Base-by-base conservation (phyloP, 73 alveolate species). In the Paramecium biaurelia region DNA sequence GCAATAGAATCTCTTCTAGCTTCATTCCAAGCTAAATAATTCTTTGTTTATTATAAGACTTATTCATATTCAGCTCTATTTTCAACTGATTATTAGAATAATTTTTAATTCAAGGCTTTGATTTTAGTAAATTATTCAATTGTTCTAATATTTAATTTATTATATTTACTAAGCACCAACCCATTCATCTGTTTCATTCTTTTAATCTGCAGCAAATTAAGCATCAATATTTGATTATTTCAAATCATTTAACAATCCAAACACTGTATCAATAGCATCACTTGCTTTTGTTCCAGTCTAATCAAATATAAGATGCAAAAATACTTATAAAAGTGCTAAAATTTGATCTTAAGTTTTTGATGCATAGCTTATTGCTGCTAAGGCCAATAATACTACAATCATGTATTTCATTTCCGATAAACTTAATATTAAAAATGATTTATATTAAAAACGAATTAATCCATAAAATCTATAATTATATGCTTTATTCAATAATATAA, bases 201-300 rank as follows among this genome's bases (percentile, higher is more conserved):
- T 74, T 43, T 32, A 32, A 37, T 74, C 87, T 32, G 87, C 56
- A 14, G 87, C 87, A 74, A 30, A 74, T 74, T 74, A 35, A 43
- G 87, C 87, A 74, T 74, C 87, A 32, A 35, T 35, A 35, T 74
- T 74, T 32, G 87, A 74, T 35, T 74, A 35, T 35, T 35, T 74
- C 67, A 74, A 74, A 38, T 74, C 87, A 74, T 74, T 74, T 23
- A 74, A 34, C 28, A 74, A 24, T 74, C 58, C 63, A 35, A 74
- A 74, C 38, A 74, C 87, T 28, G 87, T 74, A 35, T 74, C 87
- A 74, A 74, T 74, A 35, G 87, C 87, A 74, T 74, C 87, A 74
- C 59, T 74, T 21, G 87, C 87, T 35, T 74, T 74, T 12, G 87
- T 74, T 14, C 87, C 87, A n/a, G 37, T 21, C 87, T 74, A 74